Conservation (phyloP, 495 filamentous ascomycete genomes). For the Lepidopterella palustris region DNA sequence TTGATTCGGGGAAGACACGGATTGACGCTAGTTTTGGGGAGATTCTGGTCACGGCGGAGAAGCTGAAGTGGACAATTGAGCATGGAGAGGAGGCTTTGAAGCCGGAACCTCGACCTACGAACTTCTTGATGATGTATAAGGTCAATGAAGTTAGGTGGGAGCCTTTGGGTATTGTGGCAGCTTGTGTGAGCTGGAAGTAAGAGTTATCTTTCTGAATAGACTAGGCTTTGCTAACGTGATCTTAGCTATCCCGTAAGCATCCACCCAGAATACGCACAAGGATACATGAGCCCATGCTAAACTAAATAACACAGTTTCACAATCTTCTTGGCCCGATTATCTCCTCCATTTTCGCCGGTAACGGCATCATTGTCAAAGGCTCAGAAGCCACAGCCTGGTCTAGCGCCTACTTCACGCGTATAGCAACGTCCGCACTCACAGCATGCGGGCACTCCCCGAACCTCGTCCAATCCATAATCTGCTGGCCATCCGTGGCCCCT, state of each 20-base stretch:
- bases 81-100: slow-evolving; percentile 80
- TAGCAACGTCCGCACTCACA: slow-evolving; percentile 67
- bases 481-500: slow-evolving; percentile 75
- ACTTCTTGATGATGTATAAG: slow-evolving; percentile 93
- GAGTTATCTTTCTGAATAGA: slow-evolving; percentile 18
- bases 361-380: slow-evolving; percentile 83
- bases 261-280: too few relatives aligned
- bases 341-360: slow-evolving; percentile 85
- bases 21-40: slow-evolving; percentile 90
- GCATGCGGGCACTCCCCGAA: slow-evolving; percentile 79
- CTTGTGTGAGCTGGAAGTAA: slow-evolving; percentile 94
- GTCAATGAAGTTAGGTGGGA: slow-evolving; percentile 86
- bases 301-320: too few relatives aligned
- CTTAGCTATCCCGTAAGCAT: slow-evolving; percentile 40
- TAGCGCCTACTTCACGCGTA: slow-evolving; percentile 67
- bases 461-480: slow-evolving; percentile 76
- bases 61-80: slow-evolving; percentile 87
- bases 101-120: slow-evolving; percentile 66
- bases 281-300: too few relatives aligned
- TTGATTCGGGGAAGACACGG: slow-evolving; percentile 96
- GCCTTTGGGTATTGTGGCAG: slow-evolving; percentile 85
- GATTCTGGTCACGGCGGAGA: slow-evolving; percentile 87
- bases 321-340: slow-evolving; percentile 91
- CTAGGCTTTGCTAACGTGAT: not conserved
- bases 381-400: slow-evolving; percentile 94